These are phyloP conservation scores for Tetrahymena elliotti DNA, from an alignment of 73 alveolate species.

Conservation along the genomic window DNA sequence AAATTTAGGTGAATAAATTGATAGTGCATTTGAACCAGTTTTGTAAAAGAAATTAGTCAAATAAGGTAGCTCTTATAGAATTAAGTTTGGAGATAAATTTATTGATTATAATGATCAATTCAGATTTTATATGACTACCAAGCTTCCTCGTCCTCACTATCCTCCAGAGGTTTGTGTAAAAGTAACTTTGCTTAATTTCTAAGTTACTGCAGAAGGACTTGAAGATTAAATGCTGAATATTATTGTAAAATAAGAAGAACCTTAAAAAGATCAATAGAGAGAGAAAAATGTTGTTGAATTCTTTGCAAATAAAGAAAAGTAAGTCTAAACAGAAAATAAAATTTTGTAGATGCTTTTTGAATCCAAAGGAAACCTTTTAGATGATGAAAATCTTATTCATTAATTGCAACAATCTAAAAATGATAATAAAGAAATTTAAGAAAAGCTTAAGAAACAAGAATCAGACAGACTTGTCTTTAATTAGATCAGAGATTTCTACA, in stretches of 20 bases:
- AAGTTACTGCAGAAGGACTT: conserved; percentile 96
- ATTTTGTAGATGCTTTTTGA: conserved; percentile 27
- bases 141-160: conserved; percentile 97
- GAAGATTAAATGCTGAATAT: conserved; percentile 55
- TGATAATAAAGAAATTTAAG: conserved; percentile 52
- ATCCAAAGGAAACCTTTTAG: conserved; percentile 50
- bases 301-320: conserved; percentile 27
- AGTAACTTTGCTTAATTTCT: conserved; percentile 93
- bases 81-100: conserved; percentile 59
- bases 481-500: conserved; percentile 44
- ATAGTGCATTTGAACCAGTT: conserved; percentile 23
- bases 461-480: conserved; percentile 22
- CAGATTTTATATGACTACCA: conserved; percentile 94
- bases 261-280: conserved; percentile 50
- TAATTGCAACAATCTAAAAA: conserved; percentile 76
- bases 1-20: conserved; percentile 71
- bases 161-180: conserved; percentile 98
- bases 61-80: conserved; percentile 27
- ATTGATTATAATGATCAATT: conserved; percentile 72
- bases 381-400: conserved; percentile 85
- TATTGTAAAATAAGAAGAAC: conserved; percentile 40
- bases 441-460: conserved; percentile 55
- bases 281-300: conserved; percentile 52
- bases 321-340: conserved; percentile 26
- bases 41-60: conserved; percentile 3